Base-by-base conservation (phyloP, 352 stramenopile genomes). In the Globisporangium acanthophoron region DNA sequence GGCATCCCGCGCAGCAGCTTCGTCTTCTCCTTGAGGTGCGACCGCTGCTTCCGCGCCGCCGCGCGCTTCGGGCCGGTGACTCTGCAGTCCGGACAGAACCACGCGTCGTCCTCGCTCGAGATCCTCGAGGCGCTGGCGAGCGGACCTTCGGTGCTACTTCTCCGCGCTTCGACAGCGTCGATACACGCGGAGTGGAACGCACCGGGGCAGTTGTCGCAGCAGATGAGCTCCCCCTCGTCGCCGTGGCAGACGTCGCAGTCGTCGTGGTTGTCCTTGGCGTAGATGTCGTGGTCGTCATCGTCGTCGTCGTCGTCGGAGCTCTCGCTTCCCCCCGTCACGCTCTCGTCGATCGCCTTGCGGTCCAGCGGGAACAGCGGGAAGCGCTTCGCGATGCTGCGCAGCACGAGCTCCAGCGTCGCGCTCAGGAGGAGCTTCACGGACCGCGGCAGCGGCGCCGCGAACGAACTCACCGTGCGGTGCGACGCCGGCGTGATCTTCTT, bases 401-500 rank as follows among this genome's bases (percentile, higher is more conserved):
- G 50, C 47, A 90, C 66, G 7, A 58, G 48, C 5, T 55, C 47
- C 44, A 96, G 56, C 16, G 73, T 52, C 13, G 41, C 46, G 18
- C 73, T 56, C 44, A 92, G 47, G 46, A 85, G 74, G 21, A 40
- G 71, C 54, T 77, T 83, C 33, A 81, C 71, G 16, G 60, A 74
- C 49, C 65, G 71, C 7, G 90, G 87, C 45, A 97, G 60, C 16
- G 89, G 88, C 2, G 80, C 56, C 5, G 90, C 84, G 61, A 91
- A 84, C 3, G 80, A 86, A 29, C 82, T 89, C 4, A 85, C 71
- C 9, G 76, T 74, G 5, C 84, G 78, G 48, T 89, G 74, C 4
- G 86, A 91, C n/a, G 88, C 84, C 15, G 78, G 80, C 2, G 81
- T 88, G 57, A 96, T 93, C 54, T 95, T 94, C 52, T 78, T 78